phyloP scores from a whole-genome alignment of 2,329 filamentous ascomycete genomes.

The Colletotrichum sidae region DNA sequence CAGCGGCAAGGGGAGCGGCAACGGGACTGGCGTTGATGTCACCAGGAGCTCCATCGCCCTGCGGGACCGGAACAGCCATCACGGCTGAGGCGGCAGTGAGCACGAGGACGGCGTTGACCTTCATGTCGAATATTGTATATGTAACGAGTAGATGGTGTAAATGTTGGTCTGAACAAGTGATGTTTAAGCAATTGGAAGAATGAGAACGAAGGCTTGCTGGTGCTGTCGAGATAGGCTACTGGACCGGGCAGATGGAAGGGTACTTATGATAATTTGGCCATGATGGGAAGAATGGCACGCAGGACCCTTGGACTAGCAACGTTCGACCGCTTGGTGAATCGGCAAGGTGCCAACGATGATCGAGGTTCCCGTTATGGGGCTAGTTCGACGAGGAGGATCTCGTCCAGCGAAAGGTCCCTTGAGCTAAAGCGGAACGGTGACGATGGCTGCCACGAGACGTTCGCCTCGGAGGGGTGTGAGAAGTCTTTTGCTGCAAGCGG shows the following conservation, averaged over 20 bases:
- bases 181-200: not conserved
- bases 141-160: not conserved
- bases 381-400: conserved; percentile 1
- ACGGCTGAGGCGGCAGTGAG: conserved; percentile 42
- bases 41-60: not conserved
- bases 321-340: not conserved
- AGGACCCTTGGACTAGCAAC: not conserved
- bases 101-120: conserved; percentile 44
- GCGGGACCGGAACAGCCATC: conserved; percentile 35
- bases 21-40: not conserved
- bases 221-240: conserved; percentile 12
- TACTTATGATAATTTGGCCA: conserved; percentile 23
- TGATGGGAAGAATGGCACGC: not conserved
- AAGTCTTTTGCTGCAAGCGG: conserved; percentile 7
- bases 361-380: not conserved
- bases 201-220: conserved; percentile 13
- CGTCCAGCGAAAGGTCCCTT: not conserved
- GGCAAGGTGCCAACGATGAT: no score
- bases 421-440: conserved; percentile 12
- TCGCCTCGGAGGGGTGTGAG: not conserved
- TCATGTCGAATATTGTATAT: conserved; percentile 43
- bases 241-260: not conserved
- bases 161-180: not conserved
- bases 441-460: conserved; percentile 7
- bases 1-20: no score